These are phyloP conservation scores for Agrocybe pediades DNA, from an alignment of 768 basidiomycete genomes.

Conservation along the genomic window DNA sequence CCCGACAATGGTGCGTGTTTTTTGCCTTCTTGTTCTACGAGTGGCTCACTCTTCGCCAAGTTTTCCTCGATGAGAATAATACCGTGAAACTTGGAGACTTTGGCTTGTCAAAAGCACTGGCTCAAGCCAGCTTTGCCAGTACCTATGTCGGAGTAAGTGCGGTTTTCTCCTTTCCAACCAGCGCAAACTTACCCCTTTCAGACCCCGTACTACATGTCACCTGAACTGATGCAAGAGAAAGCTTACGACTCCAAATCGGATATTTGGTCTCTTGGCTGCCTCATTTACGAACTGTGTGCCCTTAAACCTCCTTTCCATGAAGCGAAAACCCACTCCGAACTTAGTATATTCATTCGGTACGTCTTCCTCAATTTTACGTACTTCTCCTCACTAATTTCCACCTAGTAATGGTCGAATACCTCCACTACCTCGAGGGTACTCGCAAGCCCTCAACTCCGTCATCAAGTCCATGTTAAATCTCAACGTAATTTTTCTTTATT, in stretches of 20 bases:
- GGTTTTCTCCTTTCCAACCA: background rate
- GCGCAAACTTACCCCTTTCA: conserved; percentile 28
- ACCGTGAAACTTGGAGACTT: conserved; percentile 97
- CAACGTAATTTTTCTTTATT: conserved; percentile 1
- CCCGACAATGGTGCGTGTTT: conserved; percentile 88
- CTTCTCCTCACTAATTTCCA: background rate
- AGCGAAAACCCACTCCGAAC: conserved; percentile 86
- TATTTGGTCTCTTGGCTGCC: conserved; percentile 97
- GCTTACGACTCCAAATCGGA: conserved; percentile 98
- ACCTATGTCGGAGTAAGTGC: conserved; percentile 93
- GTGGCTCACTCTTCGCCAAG: conserved; percentile 37
- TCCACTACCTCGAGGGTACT: conserved; percentile 83
- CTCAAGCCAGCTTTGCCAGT: conserved; percentile 86
- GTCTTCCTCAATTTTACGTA: conserved; percentile 14
- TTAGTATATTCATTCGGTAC: conserved; percentile 79
- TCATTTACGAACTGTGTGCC: conserved; percentile 95
- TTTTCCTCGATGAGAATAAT: conserved; percentile 85
- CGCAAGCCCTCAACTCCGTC: conserved; percentile 65
- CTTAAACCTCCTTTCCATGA: conserved; percentile 92
- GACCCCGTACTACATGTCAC: conserved; percentile 99
- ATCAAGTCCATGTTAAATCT: conserved; percentile 73
- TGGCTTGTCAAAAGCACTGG: conserved; percentile 90
- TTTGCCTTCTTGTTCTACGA: background rate
- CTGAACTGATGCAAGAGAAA: conserved; percentile 96
- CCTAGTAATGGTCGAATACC: conserved; percentile 86